Evolutionary conservation across 768 basidiomycete species (phyloP), one percentile per base, ranked within the genome.

Genomic region (Auricularia auricula-judae): DNA sequence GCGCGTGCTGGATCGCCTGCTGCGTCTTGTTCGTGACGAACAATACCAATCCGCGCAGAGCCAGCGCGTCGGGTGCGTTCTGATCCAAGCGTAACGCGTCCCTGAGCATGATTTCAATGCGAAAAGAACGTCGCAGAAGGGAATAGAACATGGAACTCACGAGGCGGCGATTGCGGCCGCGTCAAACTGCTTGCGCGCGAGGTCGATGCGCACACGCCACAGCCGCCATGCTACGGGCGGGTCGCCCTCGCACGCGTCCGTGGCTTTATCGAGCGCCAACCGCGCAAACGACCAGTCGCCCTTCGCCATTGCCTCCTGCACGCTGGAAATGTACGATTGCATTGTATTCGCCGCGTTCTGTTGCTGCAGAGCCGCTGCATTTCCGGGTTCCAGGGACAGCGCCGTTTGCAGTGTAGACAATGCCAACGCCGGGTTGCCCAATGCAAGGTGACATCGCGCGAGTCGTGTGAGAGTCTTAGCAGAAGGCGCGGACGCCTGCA

Each of bases 401-500:
- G 84, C 82, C 10, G 78, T 72, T n/a, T 86, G 81, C 59, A 92
- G 77, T 0, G 86, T 84, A 7, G 86, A 85, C 14, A 85, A 77
- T 1, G 91, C 88, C 12, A 85, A 82, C 1, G 81, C 81, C 0
- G 87, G 79, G 1, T 83, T 81, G 2, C 90, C 93, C 5, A 91
- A 79, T 0, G 90, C 89, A 16, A 92, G 79, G 66, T 95, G 92
- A 74, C 92, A 94, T 62, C 88, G 83, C 0, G 89, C 91, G 4
- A 93, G 82, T 3, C 93, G 88, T 42, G 91, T 77, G 60, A 94
- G 82, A 10, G 91, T 93, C 73, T 94, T 94, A 1, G 84, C 67
- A 3, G 86, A 84, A 5, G 88, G 88, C 12, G 76, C 70, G 7
- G 67, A 72, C 7, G 85, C 73, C 74, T 93, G 89, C 4, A 92